Conservation (phyloP, 2,329 filamentous ascomycete species). For the Tolypocladium endophyticum region DNA sequence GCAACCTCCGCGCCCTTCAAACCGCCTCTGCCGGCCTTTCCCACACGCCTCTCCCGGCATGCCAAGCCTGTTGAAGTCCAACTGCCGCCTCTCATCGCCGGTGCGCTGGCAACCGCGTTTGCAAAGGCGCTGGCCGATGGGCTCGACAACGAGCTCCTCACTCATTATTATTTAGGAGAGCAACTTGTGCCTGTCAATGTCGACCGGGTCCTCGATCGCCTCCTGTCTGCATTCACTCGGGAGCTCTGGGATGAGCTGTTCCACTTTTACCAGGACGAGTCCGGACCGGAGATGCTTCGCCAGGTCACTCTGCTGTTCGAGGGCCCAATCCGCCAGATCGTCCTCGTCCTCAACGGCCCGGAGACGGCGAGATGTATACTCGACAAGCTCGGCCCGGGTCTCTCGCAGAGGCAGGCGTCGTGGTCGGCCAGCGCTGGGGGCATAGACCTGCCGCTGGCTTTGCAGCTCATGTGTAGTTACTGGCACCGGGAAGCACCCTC, state of each 20-base stretch:
- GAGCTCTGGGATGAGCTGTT: conserved; percentile 26
- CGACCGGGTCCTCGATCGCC: conserved; percentile 23
- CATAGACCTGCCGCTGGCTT: conserved; percentile 21
- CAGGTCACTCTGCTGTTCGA: conserved; percentile 24
- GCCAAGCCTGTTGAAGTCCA: conserved; percentile 20
- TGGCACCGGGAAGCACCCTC: conserved; percentile 24
- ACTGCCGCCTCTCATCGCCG: conserved; percentile 24
- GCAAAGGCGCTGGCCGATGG: conserved; percentile 22
- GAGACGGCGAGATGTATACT: conserved; percentile 23
- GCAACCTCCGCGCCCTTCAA: conserved; percentile 12
- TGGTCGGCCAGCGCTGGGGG: conserved; percentile 21
- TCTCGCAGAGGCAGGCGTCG: conserved; percentile 18
- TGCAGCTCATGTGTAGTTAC: conserved; percentile 24
- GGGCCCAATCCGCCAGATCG: conserved; percentile 24
- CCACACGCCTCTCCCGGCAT: conserved; percentile 16
- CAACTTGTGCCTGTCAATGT: conserved; percentile 21
- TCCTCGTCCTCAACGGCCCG: conserved; percentile 24
- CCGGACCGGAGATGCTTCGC: conserved; percentile 13
- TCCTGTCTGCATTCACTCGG: conserved; percentile 20
- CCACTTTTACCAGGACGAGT: conserved; percentile 18
- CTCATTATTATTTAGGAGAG: conserved; percentile 24
- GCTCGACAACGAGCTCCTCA: conserved; percentile 23
- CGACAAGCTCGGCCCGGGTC: conserved; percentile 22
- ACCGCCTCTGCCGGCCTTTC: conserved; percentile 22
- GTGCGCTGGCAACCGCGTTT: conserved; percentile 23